A percentile compares a stretch with the other conserved stretches of the same genome.
Conservation (phyloP, 805 yeast species). For the Saturnispora saitoi region DNA sequence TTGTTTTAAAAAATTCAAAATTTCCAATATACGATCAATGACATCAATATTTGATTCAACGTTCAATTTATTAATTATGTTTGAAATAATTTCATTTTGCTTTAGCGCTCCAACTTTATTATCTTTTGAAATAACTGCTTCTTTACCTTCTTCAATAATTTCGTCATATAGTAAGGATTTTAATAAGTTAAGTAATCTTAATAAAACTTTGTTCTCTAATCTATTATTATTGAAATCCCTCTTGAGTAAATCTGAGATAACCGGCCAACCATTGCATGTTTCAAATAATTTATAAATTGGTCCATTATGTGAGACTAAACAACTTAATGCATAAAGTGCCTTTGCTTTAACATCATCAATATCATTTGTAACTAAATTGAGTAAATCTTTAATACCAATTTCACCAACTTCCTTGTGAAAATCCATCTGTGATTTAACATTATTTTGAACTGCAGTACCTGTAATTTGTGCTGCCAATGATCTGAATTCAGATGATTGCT, state of each 20-base stretch:
- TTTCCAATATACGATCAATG: slow-evolving; percentile 48
- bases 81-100: slow-evolving; percentile 27
- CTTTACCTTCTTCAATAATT: slow-evolving; percentile 27
- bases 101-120: slow-evolving; percentile 32
- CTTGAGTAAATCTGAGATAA: slow-evolving; percentile 28
- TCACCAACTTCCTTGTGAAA: slow-evolving; percentile 40
- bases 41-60: slow-evolving; percentile 36
- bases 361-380: slow-evolving; percentile 26
- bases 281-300: slow-evolving; percentile 49
- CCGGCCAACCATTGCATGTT: slow-evolving; percentile 52
- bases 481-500: slow-evolving; percentile 32
- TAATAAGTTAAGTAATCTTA: slow-evolving; percentile 15
- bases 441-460: slow-evolving; percentile 92
- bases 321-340: slow-evolving; percentile 70
- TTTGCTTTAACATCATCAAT: slow-evolving; percentile 40
- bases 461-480: slow-evolving; percentile 43
- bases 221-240: slow-evolving; percentile 8
- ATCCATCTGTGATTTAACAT: slow-evolving; percentile 63
- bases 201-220: slow-evolving; percentile 10
- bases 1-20: slow-evolving; percentile 38
- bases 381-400: slow-evolving; percentile 38
- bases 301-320: slow-evolving; percentile 60
- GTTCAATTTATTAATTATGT: slow-evolving; percentile 28
- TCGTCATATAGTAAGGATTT: slow-evolving; percentile 50
- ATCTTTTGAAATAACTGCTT: neutral